phyloP scores from a whole-genome alignment of 192 early-diverging fungal genomes.

The Linnemannia elongata region DNA sequence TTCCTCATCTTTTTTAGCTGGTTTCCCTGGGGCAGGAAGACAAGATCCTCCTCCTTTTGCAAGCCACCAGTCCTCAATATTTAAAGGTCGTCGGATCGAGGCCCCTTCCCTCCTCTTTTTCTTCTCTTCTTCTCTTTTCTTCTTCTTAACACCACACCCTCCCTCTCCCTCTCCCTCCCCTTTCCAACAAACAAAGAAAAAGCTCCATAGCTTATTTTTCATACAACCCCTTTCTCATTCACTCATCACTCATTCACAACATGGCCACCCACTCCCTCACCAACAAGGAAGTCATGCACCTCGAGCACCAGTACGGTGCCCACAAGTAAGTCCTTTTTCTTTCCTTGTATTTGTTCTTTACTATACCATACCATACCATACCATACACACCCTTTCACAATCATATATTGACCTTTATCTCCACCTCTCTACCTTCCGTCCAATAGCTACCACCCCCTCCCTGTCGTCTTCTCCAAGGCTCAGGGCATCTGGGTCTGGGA shows the following conservation, averaged over 20 bases:
- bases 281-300: slow-evolving; percentile 71
- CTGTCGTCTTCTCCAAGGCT: slow-evolving; percentile 90
- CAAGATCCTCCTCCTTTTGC: background rate
- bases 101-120: background rate
- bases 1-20: background rate
- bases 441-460: slow-evolving; percentile 95
- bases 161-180: background rate
- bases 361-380: too few relatives aligned
- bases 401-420: background rate
- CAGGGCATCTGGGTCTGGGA: slow-evolving; percentile 95
- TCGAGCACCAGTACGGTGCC: slow-evolving; percentile 91
- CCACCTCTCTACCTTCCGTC: background rate
- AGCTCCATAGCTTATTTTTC: background rate
- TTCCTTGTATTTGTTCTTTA: background rate
- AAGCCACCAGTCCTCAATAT: background rate
- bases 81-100: slow-evolving; percentile 8
- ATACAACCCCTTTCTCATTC: background rate
- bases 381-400: background rate
- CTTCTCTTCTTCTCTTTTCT: background rate
- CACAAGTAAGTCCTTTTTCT: slow-evolving; percentile 82
- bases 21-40: background rate
- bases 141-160: background rate
- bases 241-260: slow-evolving; percentile 13
- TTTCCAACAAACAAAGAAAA: background rate
- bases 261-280: slow-evolving; percentile 49